Percentiles rank a stretch among this genome's conserved stretches.
Evolutionary conservation across 352 stramenopile genomes (phyloP).

Genomic region (Albugo candida): DNA sequence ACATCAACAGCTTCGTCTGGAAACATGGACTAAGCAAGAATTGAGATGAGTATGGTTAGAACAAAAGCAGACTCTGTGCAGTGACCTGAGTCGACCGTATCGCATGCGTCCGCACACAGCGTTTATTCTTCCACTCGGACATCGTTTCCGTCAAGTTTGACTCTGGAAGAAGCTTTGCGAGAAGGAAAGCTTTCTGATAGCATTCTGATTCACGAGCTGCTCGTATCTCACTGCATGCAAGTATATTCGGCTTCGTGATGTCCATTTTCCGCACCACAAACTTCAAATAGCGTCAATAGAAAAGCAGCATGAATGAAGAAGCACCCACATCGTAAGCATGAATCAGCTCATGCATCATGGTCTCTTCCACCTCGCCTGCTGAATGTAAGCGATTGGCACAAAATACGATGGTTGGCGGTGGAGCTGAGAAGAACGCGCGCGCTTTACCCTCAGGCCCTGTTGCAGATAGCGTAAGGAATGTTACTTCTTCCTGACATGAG

Average conservation of each 20-base stretch:
- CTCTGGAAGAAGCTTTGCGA: constrained; percentile 31
- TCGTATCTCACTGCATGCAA: constrained; percentile 71
- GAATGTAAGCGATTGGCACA: constrained; percentile 65
- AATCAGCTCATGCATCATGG: constrained; percentile 72
- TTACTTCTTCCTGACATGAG: background rate
- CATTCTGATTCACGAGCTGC: constrained; percentile 68
- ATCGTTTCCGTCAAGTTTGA: constrained; percentile 45
- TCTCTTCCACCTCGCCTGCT: constrained; percentile 49
- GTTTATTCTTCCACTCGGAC: constrained; percentile 30
- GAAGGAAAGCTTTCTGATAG: constrained; percentile 48
- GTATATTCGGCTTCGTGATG: constrained; percentile 53
- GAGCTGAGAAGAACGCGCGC: constrained; percentile 66
- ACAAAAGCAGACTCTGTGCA: background rate
- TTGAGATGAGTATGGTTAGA: background rate
- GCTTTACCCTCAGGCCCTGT: constrained; percentile 50
- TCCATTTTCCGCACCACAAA: constrained; percentile 74
- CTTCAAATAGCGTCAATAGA: constrained; percentile 9
- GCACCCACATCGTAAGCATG: constrained; percentile 59
- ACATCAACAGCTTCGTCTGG: constrained; percentile 30
- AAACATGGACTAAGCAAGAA: constrained; percentile 45
- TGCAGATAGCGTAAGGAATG: background rate
- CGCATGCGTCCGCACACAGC: constrained; percentile 56
- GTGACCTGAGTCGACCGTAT: constrained; percentile 51
- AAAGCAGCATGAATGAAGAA: background rate
- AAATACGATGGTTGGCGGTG: constrained; percentile 60